These are phyloP conservation scores for Udeniomyces megalosporus DNA, from an alignment of 768 basidiomycete genomes.

Conservation along the genomic window DNA sequence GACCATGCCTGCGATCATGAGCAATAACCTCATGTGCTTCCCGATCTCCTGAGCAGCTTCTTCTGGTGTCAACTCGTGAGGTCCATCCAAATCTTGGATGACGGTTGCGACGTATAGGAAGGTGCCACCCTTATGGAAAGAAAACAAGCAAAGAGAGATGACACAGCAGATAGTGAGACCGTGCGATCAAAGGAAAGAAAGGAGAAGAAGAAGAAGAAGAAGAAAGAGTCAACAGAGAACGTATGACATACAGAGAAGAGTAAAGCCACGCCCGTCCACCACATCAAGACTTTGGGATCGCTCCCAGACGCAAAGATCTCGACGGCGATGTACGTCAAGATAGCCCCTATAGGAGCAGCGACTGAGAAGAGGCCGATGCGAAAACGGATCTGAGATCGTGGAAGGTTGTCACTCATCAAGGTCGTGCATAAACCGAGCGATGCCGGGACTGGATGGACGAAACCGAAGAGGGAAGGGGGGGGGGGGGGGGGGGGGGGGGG, in stretches of 20 bases:
- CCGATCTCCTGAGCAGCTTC: slow-evolving; percentile 24
- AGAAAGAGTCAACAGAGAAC: neutral
- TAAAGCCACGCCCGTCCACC: slow-evolving; percentile 40
- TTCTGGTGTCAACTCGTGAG: slow-evolving; percentile 30
- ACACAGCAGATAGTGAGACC: too few relatives aligned
- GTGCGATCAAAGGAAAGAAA: neutral
- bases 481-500: neutral
- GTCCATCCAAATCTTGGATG: slow-evolving; percentile 33
- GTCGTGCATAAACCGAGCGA: slow-evolving; percentile 75
- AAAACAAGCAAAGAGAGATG: neutral
- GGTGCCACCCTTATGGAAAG: slow-evolving; percentile 54
- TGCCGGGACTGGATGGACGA: slow-evolving; percentile 51
- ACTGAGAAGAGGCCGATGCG: slow-evolving; percentile 62
- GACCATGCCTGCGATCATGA: slow-evolving; percentile 54
- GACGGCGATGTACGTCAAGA: slow-evolving; percentile 57
- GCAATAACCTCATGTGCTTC: slow-evolving; percentile 35
- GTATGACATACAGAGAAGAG: slow-evolving; percentile 50
- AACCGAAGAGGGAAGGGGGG: neutral
- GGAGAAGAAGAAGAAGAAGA: neutral
- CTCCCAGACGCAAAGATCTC: slow-evolving; percentile 26
- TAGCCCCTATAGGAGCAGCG: slow-evolving; percentile 67
- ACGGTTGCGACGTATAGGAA: slow-evolving; percentile 80
- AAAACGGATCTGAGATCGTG: slow-evolving; percentile 50
- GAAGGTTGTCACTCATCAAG: slow-evolving; percentile 57
- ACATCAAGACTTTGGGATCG: slow-evolving; percentile 22